Conservation (phyloP, 495 filamentous ascomycete species). For the Terfezia claveryi region DNA sequence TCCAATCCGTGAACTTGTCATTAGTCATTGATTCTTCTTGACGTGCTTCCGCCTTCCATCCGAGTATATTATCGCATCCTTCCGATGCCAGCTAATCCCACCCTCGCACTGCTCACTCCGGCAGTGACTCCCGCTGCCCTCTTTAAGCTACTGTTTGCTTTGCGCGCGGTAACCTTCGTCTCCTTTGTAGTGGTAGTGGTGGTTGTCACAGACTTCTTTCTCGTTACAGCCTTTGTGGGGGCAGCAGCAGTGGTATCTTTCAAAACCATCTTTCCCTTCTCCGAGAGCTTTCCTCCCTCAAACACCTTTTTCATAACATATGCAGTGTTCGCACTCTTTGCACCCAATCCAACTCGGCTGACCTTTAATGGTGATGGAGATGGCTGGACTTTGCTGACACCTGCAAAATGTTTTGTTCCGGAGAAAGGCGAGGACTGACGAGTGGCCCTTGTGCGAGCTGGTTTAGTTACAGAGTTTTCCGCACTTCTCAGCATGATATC, state of each 20-base stretch:
- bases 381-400: conserved; percentile 8
- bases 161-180: neutral
- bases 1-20: no score
- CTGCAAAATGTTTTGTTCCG: neutral
- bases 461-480: neutral
- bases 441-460: conserved; percentile 9
- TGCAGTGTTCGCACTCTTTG: conserved; percentile 11
- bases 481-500: conserved; percentile 5
- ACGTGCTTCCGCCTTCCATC: neutral
- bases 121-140: conserved; percentile 12
- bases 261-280: conserved; percentile 16
- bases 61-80: conserved; percentile 15
- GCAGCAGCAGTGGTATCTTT: conserved; percentile 8
- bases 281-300: conserved; percentile 6
- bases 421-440: conserved; percentile 10
- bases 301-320: conserved; percentile 7
- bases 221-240: conserved; percentile 5
- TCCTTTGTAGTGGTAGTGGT: neutral
- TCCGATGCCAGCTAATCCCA: conserved; percentile 13
- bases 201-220: conserved; percentile 1
- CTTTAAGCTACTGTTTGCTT: conserved; percentile 10
- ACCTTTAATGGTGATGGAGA: conserved; percentile 9
- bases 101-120: conserved; percentile 2
- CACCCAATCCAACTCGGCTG: conserved; percentile 6
- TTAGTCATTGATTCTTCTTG: no score